Conservation (phyloP, 768 basidiomycete genomes). For the Saitozyma sp. region DNA sequence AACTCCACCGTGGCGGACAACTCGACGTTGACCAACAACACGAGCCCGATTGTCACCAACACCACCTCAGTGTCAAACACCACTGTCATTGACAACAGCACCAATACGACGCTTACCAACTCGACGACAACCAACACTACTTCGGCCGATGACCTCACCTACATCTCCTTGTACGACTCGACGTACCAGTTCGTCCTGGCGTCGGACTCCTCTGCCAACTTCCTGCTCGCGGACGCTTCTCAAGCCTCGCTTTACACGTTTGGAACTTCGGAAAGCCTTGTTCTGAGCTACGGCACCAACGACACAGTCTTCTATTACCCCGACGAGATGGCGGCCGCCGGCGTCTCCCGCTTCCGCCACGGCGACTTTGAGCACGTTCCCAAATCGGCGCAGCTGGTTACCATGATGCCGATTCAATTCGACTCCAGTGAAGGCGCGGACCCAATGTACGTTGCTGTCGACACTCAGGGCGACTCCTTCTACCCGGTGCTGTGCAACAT, state of each 20-base stretch:
- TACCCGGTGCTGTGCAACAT: slow-evolving; percentile 8
- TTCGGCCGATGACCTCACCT: background rate
- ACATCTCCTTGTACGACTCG: slow-evolving; percentile 4
- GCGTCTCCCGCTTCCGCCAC: background rate
- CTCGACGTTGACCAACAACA: too few species aligned
- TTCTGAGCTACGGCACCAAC: background rate
- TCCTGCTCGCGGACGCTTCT: slow-evolving; percentile 2
- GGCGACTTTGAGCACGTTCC: background rate
- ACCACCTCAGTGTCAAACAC: background rate
- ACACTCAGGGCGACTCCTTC: slow-evolving; percentile 7
- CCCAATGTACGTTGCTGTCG: slow-evolving; percentile 7
- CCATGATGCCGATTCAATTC: slow-evolving; percentile 3
- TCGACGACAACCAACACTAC: background rate
- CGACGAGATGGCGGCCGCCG: slow-evolving; percentile 9
- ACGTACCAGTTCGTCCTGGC: slow-evolving; percentile 5
- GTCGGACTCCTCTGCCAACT: slow-evolving; percentile 2
- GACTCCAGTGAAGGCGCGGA: background rate
- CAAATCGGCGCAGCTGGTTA: background rate
- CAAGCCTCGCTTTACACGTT: background rate
- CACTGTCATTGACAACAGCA: background rate
- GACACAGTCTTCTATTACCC: slow-evolving; percentile 12
- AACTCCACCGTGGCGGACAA: background rate
- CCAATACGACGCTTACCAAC: background rate
- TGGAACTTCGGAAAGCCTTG: background rate
- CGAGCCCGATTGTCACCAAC: too few species aligned